Conservation (phyloP, 2,329 filamentous ascomycete genomes). For the Alternaria triticimaculans region DNA sequence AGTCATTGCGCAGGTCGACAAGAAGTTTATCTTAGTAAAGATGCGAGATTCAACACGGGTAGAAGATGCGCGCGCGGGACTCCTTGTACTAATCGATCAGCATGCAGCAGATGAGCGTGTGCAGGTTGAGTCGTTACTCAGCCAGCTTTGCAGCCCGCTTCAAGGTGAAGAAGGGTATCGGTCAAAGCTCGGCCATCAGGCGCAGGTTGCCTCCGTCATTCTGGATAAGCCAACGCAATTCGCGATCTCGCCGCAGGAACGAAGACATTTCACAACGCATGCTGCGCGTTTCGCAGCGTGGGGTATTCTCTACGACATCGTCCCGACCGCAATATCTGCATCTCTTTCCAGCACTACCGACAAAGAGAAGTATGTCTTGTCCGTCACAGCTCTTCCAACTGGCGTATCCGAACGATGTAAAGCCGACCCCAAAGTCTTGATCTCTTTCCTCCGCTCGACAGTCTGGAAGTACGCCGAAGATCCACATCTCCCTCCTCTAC, state of each 20-base stretch:
- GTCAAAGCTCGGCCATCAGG: constrained; percentile 41
- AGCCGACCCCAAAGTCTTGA: constrained; percentile 72
- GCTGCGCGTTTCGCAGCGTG: constrained; percentile 69
- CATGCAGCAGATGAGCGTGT: constrained; percentile 93
- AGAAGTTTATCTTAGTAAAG: constrained; percentile 83
- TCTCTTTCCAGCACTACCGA: constrained; percentile 1
- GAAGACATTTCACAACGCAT: constrained; percentile 62
- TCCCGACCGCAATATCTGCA: not conserved
- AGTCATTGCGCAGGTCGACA: constrained; percentile 83
- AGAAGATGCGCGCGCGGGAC: constrained; percentile 11
- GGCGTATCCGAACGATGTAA: constrained; percentile 79
- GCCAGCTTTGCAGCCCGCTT: constrained; percentile 56
- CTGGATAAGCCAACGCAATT: constrained; percentile 67
- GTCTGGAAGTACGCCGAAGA: constrained; percentile 65
- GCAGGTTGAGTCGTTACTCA: constrained; percentile 76
- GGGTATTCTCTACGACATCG: constrained; percentile 74
- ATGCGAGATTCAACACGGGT: constrained; percentile 43
- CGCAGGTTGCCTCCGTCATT: constrained; percentile 37
- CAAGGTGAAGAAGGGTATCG: constrained; percentile 20
- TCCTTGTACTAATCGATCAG: constrained; percentile 84
- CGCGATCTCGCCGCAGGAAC: constrained; percentile 68
- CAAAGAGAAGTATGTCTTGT: constrained; percentile 43
- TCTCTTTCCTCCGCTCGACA: constrained; percentile 77
- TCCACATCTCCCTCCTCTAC: not conserved
- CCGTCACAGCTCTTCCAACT: constrained; percentile 68